These are phyloP conservation scores for Colletotrichum spaethianum DNA, from an alignment of 2,329 filamentous ascomycete species.

Conservation along the genomic window DNA sequence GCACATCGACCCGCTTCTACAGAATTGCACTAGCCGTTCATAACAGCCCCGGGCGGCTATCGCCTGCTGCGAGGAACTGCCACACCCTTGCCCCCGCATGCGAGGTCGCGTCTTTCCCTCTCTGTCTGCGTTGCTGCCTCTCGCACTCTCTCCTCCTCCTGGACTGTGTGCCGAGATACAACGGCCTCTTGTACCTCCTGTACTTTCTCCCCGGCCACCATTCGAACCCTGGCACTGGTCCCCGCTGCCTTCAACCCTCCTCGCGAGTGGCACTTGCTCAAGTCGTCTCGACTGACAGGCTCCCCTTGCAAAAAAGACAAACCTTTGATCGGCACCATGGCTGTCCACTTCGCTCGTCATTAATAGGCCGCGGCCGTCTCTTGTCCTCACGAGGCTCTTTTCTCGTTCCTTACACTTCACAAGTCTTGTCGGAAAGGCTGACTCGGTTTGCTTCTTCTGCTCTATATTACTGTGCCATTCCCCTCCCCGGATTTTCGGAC, in stretches of 20 bases:
- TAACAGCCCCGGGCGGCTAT: slow-evolving; percentile 42
- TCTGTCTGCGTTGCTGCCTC: neutral
- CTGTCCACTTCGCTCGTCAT: slow-evolving; percentile 39
- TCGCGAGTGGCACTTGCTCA: slow-evolving; percentile 31
- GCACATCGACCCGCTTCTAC: slow-evolving; percentile 35
- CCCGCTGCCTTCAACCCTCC: slow-evolving; percentile 31
- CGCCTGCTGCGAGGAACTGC: slow-evolving; percentile 37
- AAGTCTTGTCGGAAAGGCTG: slow-evolving; percentile 49
- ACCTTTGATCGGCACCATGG: slow-evolving; percentile 36
- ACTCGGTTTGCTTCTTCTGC: slow-evolving; percentile 26
- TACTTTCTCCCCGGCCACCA: slow-evolving; percentile 30
- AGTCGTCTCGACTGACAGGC: slow-evolving; percentile 24
- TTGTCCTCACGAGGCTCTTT: slow-evolving; percentile 36
- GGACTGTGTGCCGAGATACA: slow-evolving; percentile 32
- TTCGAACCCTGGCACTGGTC: slow-evolving; percentile 26
- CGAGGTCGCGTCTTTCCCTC: slow-evolving; percentile 5
- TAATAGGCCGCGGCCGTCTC: slow-evolving; percentile 41
- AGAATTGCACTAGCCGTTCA: slow-evolving; percentile 30
- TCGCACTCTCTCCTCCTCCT: neutral
- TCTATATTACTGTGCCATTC: slow-evolving; percentile 29
- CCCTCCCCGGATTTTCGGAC: neutral
- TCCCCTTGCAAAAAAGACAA: slow-evolving; percentile 30
- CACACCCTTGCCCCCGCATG: slow-evolving; percentile 39
- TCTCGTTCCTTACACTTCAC: slow-evolving; percentile 40
- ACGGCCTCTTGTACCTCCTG: slow-evolving; percentile 32